Evolutionary conservation across 805 yeast genomes (phyloP), one percentile per base, ranked within the genome.

Genomic region (Komagataella ulmi): DNA sequence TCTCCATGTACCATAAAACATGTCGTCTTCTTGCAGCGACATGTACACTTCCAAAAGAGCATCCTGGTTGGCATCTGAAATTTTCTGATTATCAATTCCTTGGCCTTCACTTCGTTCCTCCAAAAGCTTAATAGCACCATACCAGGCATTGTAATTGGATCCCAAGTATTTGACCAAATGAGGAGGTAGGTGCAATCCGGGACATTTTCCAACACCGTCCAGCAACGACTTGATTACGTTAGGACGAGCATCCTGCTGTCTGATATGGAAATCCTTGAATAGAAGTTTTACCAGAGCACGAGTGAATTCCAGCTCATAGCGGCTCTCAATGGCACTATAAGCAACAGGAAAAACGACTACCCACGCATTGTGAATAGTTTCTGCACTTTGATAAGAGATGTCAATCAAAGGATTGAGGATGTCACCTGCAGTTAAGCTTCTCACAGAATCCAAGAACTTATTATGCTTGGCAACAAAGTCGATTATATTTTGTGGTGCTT

Each of bases 1-100:
- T 69, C 98, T 80, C 99, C 99, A 93, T 57, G 89, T 74, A 3
- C 99, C 99, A 64, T 93, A 93, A 64, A 90, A 93, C 90, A 91
- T 86, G 60, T 93, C 99, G 51, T 88, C 95, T 60, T 93, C 99
- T 59, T 88, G 95, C 51, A 93, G 68, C 7, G 85, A 80, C 4
- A 96, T 83, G 60, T 91, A 93, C 65, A 91, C 70, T 66, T 95
- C 97, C 43, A 89, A 80, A 47, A 93, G 67, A 0, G 99, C 96
- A 67, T 93, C 98, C 55, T 85, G 83, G 53, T 87, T 88, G 2
- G 89, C 83, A 53, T 90, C 97, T 23, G 83, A 76, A 14, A 91
- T 87, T 54, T 83, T 83, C 8, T 80, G 74, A 59, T 83, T 87
- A 30, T 85, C 90, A 46, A 79, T 76, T 3, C 74, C 66, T 7